phyloP scores from a whole-genome alignment of 2,329 filamentous ascomycete genomes.

The Aureobasidium sp. region DNA sequence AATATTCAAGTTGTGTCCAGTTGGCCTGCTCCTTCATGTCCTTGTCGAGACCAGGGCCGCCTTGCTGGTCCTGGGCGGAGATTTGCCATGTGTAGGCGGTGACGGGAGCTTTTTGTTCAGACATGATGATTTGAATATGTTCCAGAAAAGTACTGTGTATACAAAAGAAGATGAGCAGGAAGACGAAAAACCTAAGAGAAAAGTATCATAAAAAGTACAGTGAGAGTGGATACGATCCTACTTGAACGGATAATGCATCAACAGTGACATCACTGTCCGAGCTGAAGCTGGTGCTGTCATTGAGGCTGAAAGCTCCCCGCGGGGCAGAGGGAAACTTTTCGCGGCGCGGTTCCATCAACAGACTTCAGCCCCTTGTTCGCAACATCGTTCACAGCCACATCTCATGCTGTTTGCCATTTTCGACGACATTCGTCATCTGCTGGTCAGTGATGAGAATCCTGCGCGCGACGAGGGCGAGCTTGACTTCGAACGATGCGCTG shows the following conservation, averaged over 20 bases:
- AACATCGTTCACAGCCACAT: not conserved
- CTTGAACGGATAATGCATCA: not conserved
- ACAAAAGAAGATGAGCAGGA: not conserved
- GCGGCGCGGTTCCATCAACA: not conserved
- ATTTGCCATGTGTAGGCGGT: conserved; percentile 24
- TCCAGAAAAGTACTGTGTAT: not conserved
- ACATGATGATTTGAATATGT: not conserved
- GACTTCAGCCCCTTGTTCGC: not conserved
- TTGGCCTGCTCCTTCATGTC: conserved; percentile 26
- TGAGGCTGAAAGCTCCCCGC: not conserved
- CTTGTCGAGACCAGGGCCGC: conserved; percentile 27
- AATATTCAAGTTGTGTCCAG: conserved; percentile 29
- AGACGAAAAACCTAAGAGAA: not conserved
- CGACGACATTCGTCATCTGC: not conserved
- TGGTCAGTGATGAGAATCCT: not conserved
- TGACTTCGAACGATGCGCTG: not conserved
- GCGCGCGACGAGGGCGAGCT: not conserved
- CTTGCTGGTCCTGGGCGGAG: conserved; percentile 26
- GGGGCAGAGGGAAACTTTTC: not conserved
- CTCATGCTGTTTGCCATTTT: not conserved
- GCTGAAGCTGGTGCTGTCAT: not conserved
- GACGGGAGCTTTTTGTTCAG: conserved; percentile 18
- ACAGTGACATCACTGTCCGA: not conserved
- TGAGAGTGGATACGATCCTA: not conserved
- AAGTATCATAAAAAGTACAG: not conserved